Percentiles rank a stretch among this genome's conserved stretches.
These are phyloP conservation scores for Suillus alpinus DNA, from an alignment of 768 basidiomycete species.

Conservation along the genomic window DNA sequence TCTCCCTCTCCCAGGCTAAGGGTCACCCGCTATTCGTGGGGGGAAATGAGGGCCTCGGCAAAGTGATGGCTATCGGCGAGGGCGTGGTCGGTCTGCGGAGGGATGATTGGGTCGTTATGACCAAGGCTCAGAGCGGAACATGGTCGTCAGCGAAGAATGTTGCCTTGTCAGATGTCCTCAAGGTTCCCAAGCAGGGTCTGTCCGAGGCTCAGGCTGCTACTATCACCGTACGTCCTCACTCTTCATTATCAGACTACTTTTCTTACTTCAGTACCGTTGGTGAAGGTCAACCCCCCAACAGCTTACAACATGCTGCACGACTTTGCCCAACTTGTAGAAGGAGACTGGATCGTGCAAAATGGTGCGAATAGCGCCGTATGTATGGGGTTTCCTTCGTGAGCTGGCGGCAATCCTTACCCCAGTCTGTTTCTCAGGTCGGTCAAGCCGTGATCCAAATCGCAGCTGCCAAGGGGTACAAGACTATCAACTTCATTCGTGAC, in stretches of 20 bases:
- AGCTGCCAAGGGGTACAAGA: constrained; percentile 64
- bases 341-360: constrained; percentile 84
- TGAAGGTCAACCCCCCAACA: constrained; percentile 77
- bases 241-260: not conserved
- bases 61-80: constrained; percentile 58
- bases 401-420: constrained; percentile 1
- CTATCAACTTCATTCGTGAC: constrained; percentile 78
- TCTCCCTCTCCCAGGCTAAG: constrained; percentile 31
- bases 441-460: constrained; percentile 88
- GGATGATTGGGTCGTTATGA: constrained; percentile 76
- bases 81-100: constrained; percentile 46
- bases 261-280: not conserved
- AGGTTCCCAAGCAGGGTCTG: constrained; percentile 50
- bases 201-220: constrained; percentile 71
- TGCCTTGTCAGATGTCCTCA: constrained; percentile 52
- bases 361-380: constrained; percentile 81
- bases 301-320: constrained; percentile 81
- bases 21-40: constrained; percentile 51
- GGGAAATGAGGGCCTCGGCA: constrained; percentile 77
- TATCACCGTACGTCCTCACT: constrained; percentile 51
- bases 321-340: constrained; percentile 59
- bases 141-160: constrained; percentile 65
- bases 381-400: constrained; percentile 32
- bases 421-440: constrained; percentile 52
- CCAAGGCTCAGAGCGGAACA: constrained; percentile 67